Conservation (phyloP, 768 basidiomycete species). For the Xerocomellus dryophilus region DNA sequence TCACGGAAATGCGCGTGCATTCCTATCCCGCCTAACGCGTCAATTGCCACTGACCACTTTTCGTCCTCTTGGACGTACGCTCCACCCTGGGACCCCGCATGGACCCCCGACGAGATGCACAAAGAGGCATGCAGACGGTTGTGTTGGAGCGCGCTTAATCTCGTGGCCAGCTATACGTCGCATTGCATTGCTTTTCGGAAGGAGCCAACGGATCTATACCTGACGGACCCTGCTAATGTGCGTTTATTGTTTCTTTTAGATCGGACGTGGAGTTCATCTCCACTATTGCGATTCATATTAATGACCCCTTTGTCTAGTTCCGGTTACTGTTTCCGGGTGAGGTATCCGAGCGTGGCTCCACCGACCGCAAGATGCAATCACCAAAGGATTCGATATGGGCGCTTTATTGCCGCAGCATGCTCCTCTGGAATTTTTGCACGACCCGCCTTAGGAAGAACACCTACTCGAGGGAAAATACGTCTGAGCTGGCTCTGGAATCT, state of each 20-base stretch:
- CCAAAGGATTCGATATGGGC: slow-evolving; percentile 82
- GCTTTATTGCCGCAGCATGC: slow-evolving; percentile 76
- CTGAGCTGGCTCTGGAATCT: slow-evolving; percentile 57
- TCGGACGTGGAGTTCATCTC: slow-evolving; percentile 9
- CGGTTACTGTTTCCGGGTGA: slow-evolving; percentile 75
- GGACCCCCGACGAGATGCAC: slow-evolving; percentile 53
- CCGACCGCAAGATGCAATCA: slow-evolving; percentile 44
- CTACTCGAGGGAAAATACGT: slow-evolving; percentile 49
- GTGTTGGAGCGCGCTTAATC: slow-evolving; percentile 70
- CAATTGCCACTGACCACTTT: slow-evolving; percentile 33
- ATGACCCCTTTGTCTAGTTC: slow-evolving; percentile 16
- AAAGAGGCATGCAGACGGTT: slow-evolving; percentile 73
- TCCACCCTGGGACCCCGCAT: slow-evolving; percentile 60
- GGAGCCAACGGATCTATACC: slow-evolving; percentile 52
- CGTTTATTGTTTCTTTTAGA: slow-evolving; percentile 25
- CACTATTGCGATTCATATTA: background rate
- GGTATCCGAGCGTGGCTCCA: slow-evolving; percentile 48
- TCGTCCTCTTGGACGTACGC: slow-evolving; percentile 45
- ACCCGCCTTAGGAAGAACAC: slow-evolving; percentile 46
- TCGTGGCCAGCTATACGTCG: slow-evolving; percentile 65
- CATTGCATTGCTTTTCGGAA: slow-evolving; percentile 65
- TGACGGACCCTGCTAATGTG: slow-evolving; percentile 69
- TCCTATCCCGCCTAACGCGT: slow-evolving; percentile 35
- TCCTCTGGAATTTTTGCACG: slow-evolving; percentile 70
- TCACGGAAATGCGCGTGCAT: slow-evolving; percentile 48